Base-by-base conservation (phyloP, 371 early-diverging fungal genomes). In the Blakeslea trispora region DNA sequence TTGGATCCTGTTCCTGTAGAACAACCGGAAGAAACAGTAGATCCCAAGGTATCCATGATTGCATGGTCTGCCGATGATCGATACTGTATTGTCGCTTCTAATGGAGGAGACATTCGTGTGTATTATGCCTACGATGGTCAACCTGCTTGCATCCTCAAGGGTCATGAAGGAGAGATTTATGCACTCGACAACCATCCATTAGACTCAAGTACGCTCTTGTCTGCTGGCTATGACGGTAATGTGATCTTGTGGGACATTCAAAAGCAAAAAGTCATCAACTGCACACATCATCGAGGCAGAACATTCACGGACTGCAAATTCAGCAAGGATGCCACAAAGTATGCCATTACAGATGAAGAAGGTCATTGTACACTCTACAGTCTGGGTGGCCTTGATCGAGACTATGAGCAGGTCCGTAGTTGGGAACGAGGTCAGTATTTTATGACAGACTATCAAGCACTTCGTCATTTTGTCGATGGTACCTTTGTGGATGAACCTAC, bases 221-320 rank as follows among this genome's bases (percentile, higher is more conserved):
- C 91, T 9, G 94, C 91, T 2, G 90, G 91, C 0, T 90, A 92
- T 64, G 94, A 94, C 55, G 95, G 95, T n/a, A 75, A 81, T 6
- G 81, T 91, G 4, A 83, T 91, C 34, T 54, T 94, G 2, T 95
- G 96, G 96, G 87, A 95, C 55, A 28, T 75, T 7, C 42, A 53
- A 11, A 53, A 61, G 14, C 57, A 53, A 21, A 55, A 57, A 24
- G 64, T 65, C 1, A 73, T 68, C 24, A 53, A 50, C n/a, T 70
- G 70, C 24, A 59, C 61, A 6, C 50, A 77, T 4, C 64, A 74
- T 58, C 48, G 50, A 18, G 67, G 68, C 15, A 64, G 76, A 18
- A 69, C 70, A 1, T 72, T 76, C 47, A 64, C 82, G 14, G 79
- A 75, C 15, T 81, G 81, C 45, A 74, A 75, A 40, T 87, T 85